phyloP scores from a whole-genome alignment of 805 yeast genomes.

The Metschnikowia shivogae region DNA sequence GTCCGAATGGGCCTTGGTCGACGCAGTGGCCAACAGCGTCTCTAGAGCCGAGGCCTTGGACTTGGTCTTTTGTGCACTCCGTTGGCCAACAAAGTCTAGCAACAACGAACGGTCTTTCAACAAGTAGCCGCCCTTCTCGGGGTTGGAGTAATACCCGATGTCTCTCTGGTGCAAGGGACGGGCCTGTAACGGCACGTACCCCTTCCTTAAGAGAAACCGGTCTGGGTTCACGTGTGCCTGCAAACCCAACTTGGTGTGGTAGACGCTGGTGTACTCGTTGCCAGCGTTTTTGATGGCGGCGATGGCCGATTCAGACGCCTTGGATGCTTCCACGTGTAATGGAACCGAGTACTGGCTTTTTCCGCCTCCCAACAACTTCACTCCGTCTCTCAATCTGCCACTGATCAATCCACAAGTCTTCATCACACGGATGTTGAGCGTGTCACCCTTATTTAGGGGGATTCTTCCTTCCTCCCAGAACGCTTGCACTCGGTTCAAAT shows the following conservation, averaged over 20 bases:
- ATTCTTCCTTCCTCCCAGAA: conserved; percentile 69
- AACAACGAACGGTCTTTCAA: conserved; percentile 36
- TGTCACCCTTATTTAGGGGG: conserved; percentile 52
- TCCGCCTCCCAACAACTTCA: conserved; percentile 73
- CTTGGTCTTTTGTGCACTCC: conserved; percentile 10
- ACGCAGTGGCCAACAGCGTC: conserved; percentile 33
- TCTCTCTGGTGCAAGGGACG: conserved; percentile 82
- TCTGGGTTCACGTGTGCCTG: conserved; percentile 76
- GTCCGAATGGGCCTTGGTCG: conserved; percentile 15
- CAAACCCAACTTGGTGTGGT: conserved; percentile 59
- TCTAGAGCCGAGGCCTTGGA: conserved; percentile 35
- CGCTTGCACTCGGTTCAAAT: conserved; percentile 64
- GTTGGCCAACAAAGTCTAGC: conserved; percentile 32
- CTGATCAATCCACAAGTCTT: conserved; percentile 67
- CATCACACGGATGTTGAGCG: conserved; percentile 73
- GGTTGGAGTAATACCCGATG: conserved; percentile 70
- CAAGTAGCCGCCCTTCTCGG: conserved; percentile 73
- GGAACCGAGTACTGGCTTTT: conserved; percentile 47
- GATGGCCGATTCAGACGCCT: conserved; percentile 74
- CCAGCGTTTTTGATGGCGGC: conserved; percentile 67
- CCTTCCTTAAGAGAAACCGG: conserved; percentile 62
- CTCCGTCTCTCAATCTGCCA: conserved; percentile 74
- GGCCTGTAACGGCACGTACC: conserved; percentile 78
- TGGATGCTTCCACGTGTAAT: conserved; percentile 73
- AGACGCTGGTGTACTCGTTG: conserved; percentile 69